These are phyloP conservation scores for Raffaelea ambrosiae DNA, from an alignment of 2,329 filamentous ascomycete genomes.

Conservation along the genomic window DNA sequence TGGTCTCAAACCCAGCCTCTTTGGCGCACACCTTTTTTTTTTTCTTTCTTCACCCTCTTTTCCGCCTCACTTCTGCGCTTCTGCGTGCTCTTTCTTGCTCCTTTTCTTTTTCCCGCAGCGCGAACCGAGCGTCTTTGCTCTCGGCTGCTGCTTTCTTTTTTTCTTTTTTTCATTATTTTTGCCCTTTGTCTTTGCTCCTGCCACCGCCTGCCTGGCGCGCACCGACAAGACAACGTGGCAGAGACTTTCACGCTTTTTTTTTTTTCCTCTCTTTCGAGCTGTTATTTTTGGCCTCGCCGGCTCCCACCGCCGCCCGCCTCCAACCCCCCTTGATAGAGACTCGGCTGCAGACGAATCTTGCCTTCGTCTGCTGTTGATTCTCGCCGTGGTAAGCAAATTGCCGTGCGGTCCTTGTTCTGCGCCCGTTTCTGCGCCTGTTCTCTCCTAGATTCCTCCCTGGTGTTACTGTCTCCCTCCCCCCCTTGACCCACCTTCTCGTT, in stretches of 20 bases:
- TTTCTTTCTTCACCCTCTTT: background rate
- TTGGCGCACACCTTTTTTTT: background rate
- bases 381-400: slow-evolving; percentile 8
- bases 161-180: background rate
- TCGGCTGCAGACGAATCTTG: slow-evolving; percentile 11
- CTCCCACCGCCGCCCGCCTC: background rate
- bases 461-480: too few relatives aligned
- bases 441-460: too few relatives aligned
- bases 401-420: background rate
- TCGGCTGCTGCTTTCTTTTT: background rate
- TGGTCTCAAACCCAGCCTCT: background rate
- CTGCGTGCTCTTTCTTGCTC: background rate
- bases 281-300: background rate
- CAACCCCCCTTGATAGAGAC: slow-evolving; percentile 10
- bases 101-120: background rate
- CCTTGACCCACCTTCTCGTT: too few relatives aligned
- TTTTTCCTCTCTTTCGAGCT: background rate
- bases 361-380: slow-evolving; percentile 14
- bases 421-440: background rate
- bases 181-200: background rate
- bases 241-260: too few relatives aligned
- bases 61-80: background rate
- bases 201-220: too few relatives aligned
- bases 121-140: background rate
- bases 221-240: too few relatives aligned